phyloP scores from a whole-genome alignment of 768 basidiomycete species.

The Phylloporus sp. region DNA sequence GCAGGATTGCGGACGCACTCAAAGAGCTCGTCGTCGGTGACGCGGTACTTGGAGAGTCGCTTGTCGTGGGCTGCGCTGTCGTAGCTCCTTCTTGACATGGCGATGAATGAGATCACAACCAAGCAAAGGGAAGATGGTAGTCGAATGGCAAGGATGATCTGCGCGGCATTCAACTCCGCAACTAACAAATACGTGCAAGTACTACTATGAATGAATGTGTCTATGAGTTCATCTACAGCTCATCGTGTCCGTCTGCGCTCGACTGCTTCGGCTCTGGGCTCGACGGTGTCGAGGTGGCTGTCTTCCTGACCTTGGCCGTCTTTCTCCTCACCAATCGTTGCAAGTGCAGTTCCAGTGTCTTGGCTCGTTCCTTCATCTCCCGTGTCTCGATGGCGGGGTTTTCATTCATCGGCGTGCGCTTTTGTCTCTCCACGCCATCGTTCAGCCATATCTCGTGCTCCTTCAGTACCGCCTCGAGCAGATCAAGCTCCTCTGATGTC shows the following conservation, averaged over 20 bases:
- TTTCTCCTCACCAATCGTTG: conserved; percentile 67
- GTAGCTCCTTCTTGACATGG: conserved; percentile 73
- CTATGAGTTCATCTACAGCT: conserved; percentile 21
- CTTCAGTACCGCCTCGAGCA: conserved; percentile 68
- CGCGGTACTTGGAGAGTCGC: conserved; percentile 69
- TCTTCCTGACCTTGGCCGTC: conserved; percentile 59
- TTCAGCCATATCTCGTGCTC: conserved; percentile 85
- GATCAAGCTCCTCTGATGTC: conserved; percentile 82
- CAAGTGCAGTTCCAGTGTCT: conserved; percentile 72
- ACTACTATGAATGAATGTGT: conserved; percentile 1
- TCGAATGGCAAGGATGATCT: background rate
- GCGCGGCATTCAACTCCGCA: background rate
- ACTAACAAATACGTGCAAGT: conserved; percentile 26
- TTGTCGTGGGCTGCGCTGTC: conserved; percentile 67
- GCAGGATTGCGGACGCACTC: conserved; percentile 49
- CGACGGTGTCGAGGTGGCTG: conserved; percentile 22
- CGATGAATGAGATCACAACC: conserved; percentile 15
- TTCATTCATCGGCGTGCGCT: conserved; percentile 63
- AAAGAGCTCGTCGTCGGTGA: conserved; percentile 84
- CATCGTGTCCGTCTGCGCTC: conserved; percentile 24
- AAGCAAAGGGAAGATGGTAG: conserved; percentile 1
- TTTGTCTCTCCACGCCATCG: conserved; percentile 80
- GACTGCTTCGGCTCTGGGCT: conserved; percentile 17
- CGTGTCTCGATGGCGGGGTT: conserved; percentile 82
- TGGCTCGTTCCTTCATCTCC: conserved; percentile 83